A percentile compares a stretch with the other conserved stretches of the same genome.
Conservation (phyloP, 2,329 filamentous ascomycete genomes). For the Thermothelomyces thermophilus region DNA sequence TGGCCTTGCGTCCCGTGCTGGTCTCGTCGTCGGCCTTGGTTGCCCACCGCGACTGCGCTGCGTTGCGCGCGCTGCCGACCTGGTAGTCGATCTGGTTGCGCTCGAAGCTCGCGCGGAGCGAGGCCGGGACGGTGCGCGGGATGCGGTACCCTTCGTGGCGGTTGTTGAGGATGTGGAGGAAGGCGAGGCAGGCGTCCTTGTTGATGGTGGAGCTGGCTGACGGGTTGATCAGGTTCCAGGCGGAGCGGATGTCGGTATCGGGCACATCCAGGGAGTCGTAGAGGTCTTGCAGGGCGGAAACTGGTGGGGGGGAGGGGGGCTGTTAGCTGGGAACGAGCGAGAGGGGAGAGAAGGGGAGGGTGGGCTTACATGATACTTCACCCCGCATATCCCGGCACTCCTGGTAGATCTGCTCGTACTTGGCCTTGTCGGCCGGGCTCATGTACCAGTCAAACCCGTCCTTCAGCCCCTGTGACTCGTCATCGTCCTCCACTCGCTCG, state of each 20-base stretch:
- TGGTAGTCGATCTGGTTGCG: conserved; percentile 96
- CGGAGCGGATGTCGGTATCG: conserved; percentile 76
- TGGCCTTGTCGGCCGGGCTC: conserved; percentile 80
- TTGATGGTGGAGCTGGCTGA: conserved; percentile 75
- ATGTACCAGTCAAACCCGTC: conserved; percentile 99
- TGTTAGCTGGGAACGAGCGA: not conserved
- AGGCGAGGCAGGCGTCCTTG: conserved; percentile 90
- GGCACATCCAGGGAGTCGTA: conserved; percentile 74
- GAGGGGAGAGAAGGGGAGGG: not conserved
- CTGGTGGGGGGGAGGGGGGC: conserved; percentile 36
- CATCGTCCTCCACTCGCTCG: conserved; percentile 68
- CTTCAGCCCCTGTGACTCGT: conserved; percentile 76
- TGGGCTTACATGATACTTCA: conserved; percentile 63
- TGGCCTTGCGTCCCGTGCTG: conserved; percentile 81
- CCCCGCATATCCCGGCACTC: conserved; percentile 84
- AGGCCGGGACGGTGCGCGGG: conserved; percentile 82
- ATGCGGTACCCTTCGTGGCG: conserved; percentile 93
- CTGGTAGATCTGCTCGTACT: conserved; percentile 96
- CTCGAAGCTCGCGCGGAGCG: conserved; percentile 86
- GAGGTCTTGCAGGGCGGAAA: conserved; percentile 70
- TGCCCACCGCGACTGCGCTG: conserved; percentile 71
- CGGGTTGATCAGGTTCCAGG: conserved; percentile 97
- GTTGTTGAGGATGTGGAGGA: conserved; percentile 94
- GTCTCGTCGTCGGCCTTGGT: conserved; percentile 73
- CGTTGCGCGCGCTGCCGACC: conserved; percentile 63